A percentile compares a stretch with the other conserved stretches of the same genome.
Evolutionary conservation across 495 filamentous ascomycete species (phyloP).

Genomic region (Entonaema liquescens): DNA sequence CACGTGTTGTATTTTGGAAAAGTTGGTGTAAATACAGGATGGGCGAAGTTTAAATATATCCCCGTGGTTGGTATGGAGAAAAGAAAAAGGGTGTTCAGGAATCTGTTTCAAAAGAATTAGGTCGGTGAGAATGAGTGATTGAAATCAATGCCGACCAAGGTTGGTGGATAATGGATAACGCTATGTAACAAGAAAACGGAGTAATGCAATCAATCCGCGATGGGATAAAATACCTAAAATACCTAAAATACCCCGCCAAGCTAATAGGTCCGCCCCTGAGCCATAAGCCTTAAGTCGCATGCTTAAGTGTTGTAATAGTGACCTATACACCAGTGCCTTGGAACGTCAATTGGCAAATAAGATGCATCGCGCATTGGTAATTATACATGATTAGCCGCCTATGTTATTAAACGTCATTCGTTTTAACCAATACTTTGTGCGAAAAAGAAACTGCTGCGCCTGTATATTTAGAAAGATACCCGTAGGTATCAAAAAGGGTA

Average conservation of each 20-base stretch:
- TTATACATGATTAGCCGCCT: not conserved
- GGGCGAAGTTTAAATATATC: not conserved
- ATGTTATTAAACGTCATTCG: not conserved
- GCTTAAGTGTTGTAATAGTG: not conserved
- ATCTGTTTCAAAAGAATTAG: slow-evolving; percentile 29
- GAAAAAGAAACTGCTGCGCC: not conserved
- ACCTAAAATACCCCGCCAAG: slow-evolving; percentile 12
- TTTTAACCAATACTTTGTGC: not conserved
- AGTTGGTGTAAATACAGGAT: not conserved
- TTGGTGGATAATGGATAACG: not conserved
- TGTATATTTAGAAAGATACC: not conserved
- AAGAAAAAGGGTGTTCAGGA: slow-evolving; percentile 21
- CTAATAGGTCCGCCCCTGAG: slow-evolving; percentile 2
- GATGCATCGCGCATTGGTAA: slow-evolving; percentile 7
- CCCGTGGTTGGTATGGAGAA: slow-evolving; percentile 7
- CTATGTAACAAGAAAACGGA: not conserved
- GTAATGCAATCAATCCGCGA: not conserved
- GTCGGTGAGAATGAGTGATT: slow-evolving; percentile 32
- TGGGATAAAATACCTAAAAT: too few species aligned
- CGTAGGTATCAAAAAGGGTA: slow-evolving; percentile 21
- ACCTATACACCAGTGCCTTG: not conserved
- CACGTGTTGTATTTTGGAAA: slow-evolving; percentile 13
- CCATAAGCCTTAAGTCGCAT: not conserved
- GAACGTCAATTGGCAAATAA: slow-evolving; percentile 35
- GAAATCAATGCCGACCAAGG: slow-evolving; percentile 21